phyloP scores from a whole-genome alignment of 164 flowering plant genomes.

The Aristolochia fimbriata region DNA sequence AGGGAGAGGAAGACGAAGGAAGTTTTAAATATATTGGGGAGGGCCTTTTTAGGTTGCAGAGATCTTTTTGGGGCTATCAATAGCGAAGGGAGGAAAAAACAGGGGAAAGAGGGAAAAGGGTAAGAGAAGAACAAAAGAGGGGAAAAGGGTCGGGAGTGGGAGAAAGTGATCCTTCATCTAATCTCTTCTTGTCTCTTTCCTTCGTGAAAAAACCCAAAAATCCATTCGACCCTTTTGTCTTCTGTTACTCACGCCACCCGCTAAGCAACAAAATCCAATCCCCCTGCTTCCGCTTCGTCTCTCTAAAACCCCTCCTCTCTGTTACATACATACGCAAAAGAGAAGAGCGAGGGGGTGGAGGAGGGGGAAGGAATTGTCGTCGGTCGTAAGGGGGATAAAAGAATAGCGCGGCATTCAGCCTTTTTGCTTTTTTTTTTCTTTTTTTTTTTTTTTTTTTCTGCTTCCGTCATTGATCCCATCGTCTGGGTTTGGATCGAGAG shows the following conservation, averaged over 20 bases:
- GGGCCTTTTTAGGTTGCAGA: constrained; percentile 7
- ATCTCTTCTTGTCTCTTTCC: constrained; percentile 14
- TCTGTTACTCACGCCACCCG: constrained; percentile 9
- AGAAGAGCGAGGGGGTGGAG: not conserved
- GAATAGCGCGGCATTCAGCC: no score
- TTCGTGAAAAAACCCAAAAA: not conserved
- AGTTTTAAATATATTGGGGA: constrained; percentile 3
- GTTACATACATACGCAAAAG: no score
- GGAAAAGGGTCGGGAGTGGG: constrained; percentile 3
- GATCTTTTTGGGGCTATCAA: constrained; percentile 11
- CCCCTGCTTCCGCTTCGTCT: no score
- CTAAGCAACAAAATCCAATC: not conserved
- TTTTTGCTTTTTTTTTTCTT: no score
- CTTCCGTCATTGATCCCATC: not conserved
- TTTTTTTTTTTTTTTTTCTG: no score
- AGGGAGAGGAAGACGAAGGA: not conserved
- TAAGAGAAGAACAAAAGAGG: not conserved
- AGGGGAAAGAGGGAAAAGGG: not conserved
- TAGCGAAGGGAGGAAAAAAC: not conserved
- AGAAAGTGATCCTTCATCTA: constrained; percentile 4
- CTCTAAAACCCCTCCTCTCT: no score
- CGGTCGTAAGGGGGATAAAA: no score
- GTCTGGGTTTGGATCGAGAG: not conserved
- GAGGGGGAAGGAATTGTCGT: not conserved
- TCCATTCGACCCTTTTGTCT: constrained; percentile 31